Base-by-base conservation (phyloP, 1,139 yeast species). In the Scheffersomyces parashehatae region DNA sequence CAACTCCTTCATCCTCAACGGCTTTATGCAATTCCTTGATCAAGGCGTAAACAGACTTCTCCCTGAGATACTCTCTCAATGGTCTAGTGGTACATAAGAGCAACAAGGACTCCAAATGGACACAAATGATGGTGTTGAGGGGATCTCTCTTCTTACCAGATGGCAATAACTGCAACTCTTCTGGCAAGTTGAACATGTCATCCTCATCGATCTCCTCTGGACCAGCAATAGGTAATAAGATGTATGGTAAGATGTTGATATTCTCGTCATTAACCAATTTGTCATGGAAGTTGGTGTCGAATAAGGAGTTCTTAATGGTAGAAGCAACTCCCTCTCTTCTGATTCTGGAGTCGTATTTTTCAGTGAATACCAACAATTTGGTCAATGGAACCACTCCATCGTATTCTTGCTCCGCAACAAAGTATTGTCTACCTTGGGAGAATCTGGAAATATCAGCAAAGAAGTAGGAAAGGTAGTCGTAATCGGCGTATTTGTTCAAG, bases 251-350 rank as follows among this genome's bases (percentile, higher is more conserved):
- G 32, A 91, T 59, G 55, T 91, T 88, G 47, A 89, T 82, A 14
- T 76, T 71, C 40, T 79, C 82, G 54, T 87, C 85, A 10, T 66
- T 70, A 32, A 89, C 65, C 39, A 93, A 70, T 32, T 63, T 65
- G 55, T 69, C 68, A 58, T 93, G 98, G 35, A 79, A 67, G 36
- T 83, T 79, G 3, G 88, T 74, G 59, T 91, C 97, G 59, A 93
- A 93, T 41, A 91, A 70, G 0, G 95, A 81, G 66, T 93, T 93
- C 60, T 93, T 93, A 53, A 93, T 87, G 4, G 97, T 88, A 2
- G 96, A 86, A 1, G 96, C 96, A 39, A 89, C 93, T 56, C 97
- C 98, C 62, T 86, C 91, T 64, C 98, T 79, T 70, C 98, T 82
- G 30, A 82, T 81, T 55, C 82, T 83, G 15, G 88, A 77, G 52